These are phyloP conservation scores for Teunomyces gatunensis DNA, from an alignment of 805 yeast species.

Conservation along the genomic window DNA sequence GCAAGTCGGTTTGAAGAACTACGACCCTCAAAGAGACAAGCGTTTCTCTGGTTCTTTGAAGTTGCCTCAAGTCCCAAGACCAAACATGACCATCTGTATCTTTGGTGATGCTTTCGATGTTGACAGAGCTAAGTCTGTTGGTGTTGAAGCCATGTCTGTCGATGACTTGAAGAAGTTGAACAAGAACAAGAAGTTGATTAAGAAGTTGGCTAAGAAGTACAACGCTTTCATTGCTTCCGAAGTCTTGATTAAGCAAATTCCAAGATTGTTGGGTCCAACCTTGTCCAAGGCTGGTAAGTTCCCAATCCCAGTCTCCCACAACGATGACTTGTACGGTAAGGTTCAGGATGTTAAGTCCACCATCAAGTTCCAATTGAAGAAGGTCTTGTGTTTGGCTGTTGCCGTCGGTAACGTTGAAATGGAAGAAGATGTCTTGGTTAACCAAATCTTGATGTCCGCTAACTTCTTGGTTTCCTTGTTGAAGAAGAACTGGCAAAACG, in stretches of 20 bases:
- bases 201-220: slow-evolving; percentile 99
- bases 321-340: slow-evolving; percentile 95
- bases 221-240: slow-evolving; percentile 99
- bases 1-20: slow-evolving; percentile 99
- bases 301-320: slow-evolving; percentile 99
- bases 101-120: slow-evolving; percentile 99
- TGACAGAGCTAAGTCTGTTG: slow-evolving; percentile 99
- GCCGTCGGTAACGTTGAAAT: slow-evolving; percentile 99
- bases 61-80: slow-evolving; percentile 99
- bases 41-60: slow-evolving; percentile 99
- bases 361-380: slow-evolving; percentile 99
- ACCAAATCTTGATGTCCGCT: slow-evolving; percentile 97
- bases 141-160: slow-evolving; percentile 99
- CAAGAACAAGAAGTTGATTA: slow-evolving; percentile 99
- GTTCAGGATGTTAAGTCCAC: slow-evolving; percentile 97
- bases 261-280: slow-evolving; percentile 99
- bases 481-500: slow-evolving; percentile 99
- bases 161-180: slow-evolving; percentile 99
- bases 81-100: slow-evolving; percentile 99
- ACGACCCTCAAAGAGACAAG: slow-evolving; percentile 99
- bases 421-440: slow-evolving; percentile 93
- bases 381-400: slow-evolving; percentile 99
- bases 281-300: slow-evolving; percentile 99
- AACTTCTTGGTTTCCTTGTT: slow-evolving; percentile 98
- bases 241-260: slow-evolving; percentile 98